phyloP scores from a whole-genome alignment of 345 rosid genomes.

The Populus nigra region DNA sequence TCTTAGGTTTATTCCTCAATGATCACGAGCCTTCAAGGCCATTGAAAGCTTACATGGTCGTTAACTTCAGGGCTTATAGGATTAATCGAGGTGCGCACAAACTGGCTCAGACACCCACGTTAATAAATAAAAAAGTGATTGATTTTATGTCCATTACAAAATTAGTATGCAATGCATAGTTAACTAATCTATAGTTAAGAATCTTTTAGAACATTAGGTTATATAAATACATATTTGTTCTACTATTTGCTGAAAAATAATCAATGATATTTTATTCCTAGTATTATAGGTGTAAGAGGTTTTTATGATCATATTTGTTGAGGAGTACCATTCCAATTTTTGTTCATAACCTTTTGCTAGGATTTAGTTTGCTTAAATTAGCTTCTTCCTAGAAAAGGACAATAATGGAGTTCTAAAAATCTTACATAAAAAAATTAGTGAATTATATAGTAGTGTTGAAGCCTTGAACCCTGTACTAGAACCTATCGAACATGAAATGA shows the following conservation, averaged over 20 bases:
- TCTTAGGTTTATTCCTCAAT: too few relatives aligned
- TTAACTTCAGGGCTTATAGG: rapidly evolving
- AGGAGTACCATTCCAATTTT: neutral
- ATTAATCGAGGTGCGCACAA: too few relatives aligned
- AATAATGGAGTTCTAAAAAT: neutral
- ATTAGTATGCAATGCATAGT: slow-evolving; percentile 40
- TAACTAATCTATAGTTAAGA: neutral
- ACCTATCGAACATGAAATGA: neutral
- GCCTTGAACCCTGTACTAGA: neutral
- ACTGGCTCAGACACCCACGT: rapidly evolving
- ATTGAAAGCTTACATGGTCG: too few relatives aligned
- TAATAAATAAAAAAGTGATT: slow-evolving; percentile 58
- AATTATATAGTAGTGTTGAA: too few relatives aligned
- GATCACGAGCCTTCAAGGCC: too few relatives aligned
- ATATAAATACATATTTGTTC: neutral
- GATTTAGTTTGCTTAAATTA: neutral
- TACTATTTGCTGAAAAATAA: neutral
- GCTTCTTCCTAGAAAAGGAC: neutral
- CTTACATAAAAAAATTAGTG: neutral
- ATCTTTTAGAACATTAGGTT: slow-evolving; percentile 1
- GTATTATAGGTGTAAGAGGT: neutral
- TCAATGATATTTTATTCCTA: neutral
- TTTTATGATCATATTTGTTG: neutral
- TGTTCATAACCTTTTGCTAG: neutral
- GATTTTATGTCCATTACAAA: slow-evolving; percentile 70